Evolutionary conservation across 495 filamentous ascomycete species (phyloP).

Genomic region (Cetradonia linearis): DNA sequence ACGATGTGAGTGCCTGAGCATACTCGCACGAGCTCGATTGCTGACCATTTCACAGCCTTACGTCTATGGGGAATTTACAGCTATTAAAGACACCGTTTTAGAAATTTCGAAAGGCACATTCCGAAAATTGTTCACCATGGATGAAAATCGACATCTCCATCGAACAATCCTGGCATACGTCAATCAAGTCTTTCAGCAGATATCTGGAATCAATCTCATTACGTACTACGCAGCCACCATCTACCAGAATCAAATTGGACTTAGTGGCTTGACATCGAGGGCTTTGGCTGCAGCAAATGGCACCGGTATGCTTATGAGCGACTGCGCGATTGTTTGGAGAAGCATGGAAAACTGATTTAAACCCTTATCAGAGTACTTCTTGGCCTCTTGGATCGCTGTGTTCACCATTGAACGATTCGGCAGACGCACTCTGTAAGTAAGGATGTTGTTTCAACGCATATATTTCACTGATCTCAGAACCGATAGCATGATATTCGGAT

Average conservation of each 20-base stretch:
- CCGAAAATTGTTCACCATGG: constrained; percentile 61
- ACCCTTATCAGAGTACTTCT: constrained; percentile 49
- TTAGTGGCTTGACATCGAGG: constrained; percentile 47
- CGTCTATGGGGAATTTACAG: constrained; percentile 53
- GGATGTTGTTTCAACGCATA: background rate
- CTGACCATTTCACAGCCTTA: constrained; percentile 27
- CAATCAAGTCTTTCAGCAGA: constrained; percentile 73
- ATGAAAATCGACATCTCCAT: constrained; percentile 63
- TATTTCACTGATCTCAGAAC: background rate
- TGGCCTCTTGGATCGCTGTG: constrained; percentile 61
- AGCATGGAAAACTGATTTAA: background rate
- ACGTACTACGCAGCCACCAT: constrained; percentile 65
- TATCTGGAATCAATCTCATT: constrained; percentile 66
- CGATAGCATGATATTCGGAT: constrained; percentile 55
- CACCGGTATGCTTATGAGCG: constrained; percentile 30
- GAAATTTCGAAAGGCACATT: constrained; percentile 60
- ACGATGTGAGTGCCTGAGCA: constrained; percentile 30
- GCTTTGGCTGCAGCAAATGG: constrained; percentile 64
- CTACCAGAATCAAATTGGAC: constrained; percentile 45
- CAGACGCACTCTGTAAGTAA: constrained; percentile 44
- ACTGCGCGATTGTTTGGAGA: background rate
- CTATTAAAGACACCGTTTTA: constrained; percentile 65
- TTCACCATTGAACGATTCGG: constrained; percentile 62
- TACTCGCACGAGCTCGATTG: background rate
- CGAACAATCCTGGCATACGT: constrained; percentile 60